Conservation (phyloP, 2,329 filamentous ascomycete species). For the Neonectria magnoliae region DNA sequence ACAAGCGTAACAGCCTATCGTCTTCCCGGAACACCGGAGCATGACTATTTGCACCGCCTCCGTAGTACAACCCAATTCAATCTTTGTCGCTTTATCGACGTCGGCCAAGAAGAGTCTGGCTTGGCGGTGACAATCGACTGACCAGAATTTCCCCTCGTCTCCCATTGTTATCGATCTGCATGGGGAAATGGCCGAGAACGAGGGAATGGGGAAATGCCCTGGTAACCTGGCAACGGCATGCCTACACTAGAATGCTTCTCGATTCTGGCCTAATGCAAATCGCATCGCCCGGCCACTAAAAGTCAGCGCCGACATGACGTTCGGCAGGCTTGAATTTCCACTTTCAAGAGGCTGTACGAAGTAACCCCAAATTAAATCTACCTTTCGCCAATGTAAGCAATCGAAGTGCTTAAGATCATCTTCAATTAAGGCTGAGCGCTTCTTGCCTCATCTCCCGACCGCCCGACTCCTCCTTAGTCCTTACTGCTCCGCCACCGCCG, state of each 20-base stretch:
- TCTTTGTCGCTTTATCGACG: neutral
- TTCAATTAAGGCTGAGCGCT: neutral
- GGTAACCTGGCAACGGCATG: neutral
- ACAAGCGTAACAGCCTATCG: neutral
- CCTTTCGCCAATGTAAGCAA: neutral
- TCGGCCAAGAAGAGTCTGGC: conserved; percentile 1
- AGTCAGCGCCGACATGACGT: neutral
- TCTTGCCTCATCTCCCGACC: neutral
- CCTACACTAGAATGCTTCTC: conserved; percentile 16
- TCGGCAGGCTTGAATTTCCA: neutral
- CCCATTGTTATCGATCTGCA: neutral
- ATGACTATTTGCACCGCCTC: conserved; percentile 26
- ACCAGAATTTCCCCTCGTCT: neutral
- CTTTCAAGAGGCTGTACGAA: neutral
- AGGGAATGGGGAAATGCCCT: neutral
- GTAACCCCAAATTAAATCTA: neutral
- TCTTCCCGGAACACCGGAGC: conserved; percentile 3
- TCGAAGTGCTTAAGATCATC: no score
- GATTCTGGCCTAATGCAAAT: neutral
- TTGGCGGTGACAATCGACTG: conserved; percentile 6
- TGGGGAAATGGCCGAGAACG: conserved; percentile 9
- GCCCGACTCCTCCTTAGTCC: neutral
- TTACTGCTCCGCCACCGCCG: conserved; percentile 10
- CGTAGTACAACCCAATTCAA: conserved; percentile 7
- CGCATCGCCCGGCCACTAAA: neutral